A percentile compares a stretch with the other conserved stretches of the same genome.
phyloP scores from a whole-genome alignment of 78 protist genomes.

The Ministeria vibrans region DNA sequence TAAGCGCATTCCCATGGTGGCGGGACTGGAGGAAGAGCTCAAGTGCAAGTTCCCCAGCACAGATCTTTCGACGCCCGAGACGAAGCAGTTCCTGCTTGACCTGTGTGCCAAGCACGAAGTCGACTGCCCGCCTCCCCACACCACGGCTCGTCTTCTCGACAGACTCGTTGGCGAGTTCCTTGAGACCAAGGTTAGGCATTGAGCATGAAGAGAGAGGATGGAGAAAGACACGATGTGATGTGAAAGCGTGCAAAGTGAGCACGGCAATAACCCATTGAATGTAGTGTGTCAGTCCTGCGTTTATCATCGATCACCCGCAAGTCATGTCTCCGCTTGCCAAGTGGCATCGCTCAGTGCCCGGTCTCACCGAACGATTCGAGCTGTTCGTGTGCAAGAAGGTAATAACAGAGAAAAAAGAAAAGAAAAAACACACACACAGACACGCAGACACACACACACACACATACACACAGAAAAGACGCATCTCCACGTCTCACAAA shows the following conservation, averaged over 20 bases:
- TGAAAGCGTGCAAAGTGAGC: no score
- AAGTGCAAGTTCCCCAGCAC: slow-evolving; percentile 8
- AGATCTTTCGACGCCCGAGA: slow-evolving; percentile 15
- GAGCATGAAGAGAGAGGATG: no score
- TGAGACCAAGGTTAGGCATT: no score
- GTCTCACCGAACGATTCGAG: slow-evolving; percentile 98
- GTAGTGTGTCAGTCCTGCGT: slow-evolving; percentile 91
- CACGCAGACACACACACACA: no score
- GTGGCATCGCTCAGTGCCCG: slow-evolving; percentile 76
- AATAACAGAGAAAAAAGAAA: no score
- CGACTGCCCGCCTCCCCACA: slow-evolving; percentile 85
- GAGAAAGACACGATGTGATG: no score
- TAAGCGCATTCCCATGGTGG: slow-evolving; percentile 79
- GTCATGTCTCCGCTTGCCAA: slow-evolving; percentile 99
- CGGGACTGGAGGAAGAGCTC: slow-evolving; percentile 64
- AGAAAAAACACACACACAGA: no score
- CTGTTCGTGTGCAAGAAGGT: slow-evolving; percentile 73
- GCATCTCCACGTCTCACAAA: no score
- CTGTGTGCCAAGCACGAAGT: slow-evolving; percentile 61
- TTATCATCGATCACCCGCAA: slow-evolving; percentile 96
- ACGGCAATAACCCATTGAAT: no score
- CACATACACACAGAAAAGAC: no score
- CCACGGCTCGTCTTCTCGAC: slow-evolving; percentile 97
- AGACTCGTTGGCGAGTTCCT: slow-evolving; percentile 87
- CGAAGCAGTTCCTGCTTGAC: slow-evolving; percentile 58